Evolutionary conservation across 2,329 filamentous ascomycete species (phyloP).

Genomic region (Allantophomopsis cytisporea): DNA sequence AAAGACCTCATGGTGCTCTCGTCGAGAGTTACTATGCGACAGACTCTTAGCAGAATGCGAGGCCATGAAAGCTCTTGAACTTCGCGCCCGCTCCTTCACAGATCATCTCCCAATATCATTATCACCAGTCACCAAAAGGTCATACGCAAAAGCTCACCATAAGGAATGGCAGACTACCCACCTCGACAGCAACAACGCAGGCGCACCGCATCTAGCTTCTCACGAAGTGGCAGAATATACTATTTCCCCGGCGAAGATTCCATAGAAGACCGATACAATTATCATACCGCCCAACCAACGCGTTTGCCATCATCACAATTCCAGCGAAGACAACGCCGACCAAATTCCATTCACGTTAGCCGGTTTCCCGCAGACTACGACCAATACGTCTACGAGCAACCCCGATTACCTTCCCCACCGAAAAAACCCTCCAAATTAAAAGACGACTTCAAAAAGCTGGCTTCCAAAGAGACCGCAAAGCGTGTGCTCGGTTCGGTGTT

Average conservation of each 20-base stretch:
- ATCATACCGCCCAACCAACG: constrained; percentile 2
- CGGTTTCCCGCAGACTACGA: constrained; percentile 29
- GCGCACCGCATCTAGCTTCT: neutral
- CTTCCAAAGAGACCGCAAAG: constrained; percentile 24
- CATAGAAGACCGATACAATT: constrained; percentile 2
- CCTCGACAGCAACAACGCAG: neutral
- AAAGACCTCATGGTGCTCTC: constrained; percentile 6
- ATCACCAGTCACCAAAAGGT: too few relatives aligned
- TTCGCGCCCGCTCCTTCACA: neutral
- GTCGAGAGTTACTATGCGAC: too few relatives aligned
- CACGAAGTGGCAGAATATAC: constrained; percentile 13
- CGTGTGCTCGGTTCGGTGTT: constrained; percentile 18
- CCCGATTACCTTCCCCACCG: constrained; percentile 13
- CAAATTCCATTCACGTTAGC: constrained; percentile 41
- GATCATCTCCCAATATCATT: too few relatives aligned
- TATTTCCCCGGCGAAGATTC: constrained; percentile 11
- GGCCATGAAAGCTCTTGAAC: too few relatives aligned
- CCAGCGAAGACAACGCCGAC: constrained; percentile 34
- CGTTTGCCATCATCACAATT: constrained; percentile 27
- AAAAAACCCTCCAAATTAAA: constrained; percentile 20
- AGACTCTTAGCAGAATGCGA: too few relatives aligned
- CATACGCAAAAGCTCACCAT: too few relatives aligned
- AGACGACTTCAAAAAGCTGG: constrained; percentile 27
- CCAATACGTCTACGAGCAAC: constrained; percentile 19
- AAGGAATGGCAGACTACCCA: too few relatives aligned